A percentile compares a stretch with the other conserved stretches of the same genome.
phyloP scores from a whole-genome alignment of 805 yeast genomes.

The Metschnikowia arizonensis region DNA sequence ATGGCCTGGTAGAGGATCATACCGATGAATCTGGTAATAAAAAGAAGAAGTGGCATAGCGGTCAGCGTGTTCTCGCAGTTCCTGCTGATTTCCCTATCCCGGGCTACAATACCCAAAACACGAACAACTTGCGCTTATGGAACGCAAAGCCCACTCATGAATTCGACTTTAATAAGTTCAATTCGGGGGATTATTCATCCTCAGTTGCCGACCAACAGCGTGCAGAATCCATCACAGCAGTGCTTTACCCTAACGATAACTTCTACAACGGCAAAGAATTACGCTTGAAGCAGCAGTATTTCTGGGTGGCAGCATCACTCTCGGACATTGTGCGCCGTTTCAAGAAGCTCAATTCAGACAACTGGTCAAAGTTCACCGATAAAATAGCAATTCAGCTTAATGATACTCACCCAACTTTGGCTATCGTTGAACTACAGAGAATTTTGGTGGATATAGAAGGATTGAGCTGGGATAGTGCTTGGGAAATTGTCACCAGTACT shows the following conservation, averaged over 20 bases:
- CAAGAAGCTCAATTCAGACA: conserved; percentile 63
- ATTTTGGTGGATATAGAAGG: conserved; percentile 80
- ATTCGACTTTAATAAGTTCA: conserved; percentile 87
- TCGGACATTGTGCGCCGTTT: conserved; percentile 88
- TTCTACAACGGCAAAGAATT: conserved; percentile 87
- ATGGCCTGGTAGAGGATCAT: conserved; percentile 64
- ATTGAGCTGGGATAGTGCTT: conserved; percentile 77
- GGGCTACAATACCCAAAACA: conserved; percentile 76
- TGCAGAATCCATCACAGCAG: conserved; percentile 91
- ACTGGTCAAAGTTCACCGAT: conserved; percentile 82
- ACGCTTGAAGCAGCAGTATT: conserved; percentile 91
- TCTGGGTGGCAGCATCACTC: conserved; percentile 94
- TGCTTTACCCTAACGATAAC: conserved; percentile 90
- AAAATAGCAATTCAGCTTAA: conserved; percentile 88
- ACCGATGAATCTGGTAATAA: conserved; percentile 53
- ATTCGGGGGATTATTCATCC: conserved; percentile 82
- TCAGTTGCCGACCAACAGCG: conserved; percentile 81
- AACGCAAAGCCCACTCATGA: conserved; percentile 84
- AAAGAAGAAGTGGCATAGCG: conserved; percentile 75
- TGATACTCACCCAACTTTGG: conserved; percentile 93
- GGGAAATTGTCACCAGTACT: conserved; percentile 75
- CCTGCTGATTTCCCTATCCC: conserved; percentile 93
- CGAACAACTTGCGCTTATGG: conserved; percentile 89
- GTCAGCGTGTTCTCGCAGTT: conserved; percentile 83
- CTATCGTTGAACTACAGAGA: conserved; percentile 85